phyloP scores from a whole-genome alignment of 768 basidiomycete species.

The Lactarius tabidus region DNA sequence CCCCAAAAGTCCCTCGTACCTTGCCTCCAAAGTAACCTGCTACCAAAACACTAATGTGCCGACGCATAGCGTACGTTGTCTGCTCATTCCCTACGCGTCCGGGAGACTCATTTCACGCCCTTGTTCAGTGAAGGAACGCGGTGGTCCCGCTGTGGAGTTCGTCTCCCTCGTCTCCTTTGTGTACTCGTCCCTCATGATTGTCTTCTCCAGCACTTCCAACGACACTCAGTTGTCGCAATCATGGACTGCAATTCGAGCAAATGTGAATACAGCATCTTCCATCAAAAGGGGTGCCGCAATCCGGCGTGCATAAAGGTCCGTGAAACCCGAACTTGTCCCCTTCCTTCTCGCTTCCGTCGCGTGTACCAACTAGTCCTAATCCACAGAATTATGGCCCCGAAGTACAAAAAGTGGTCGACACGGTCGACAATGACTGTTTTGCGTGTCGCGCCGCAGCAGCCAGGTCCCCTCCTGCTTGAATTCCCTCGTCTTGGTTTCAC shows the following conservation, averaged over 20 bases:
- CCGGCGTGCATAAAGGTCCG: constrained; percentile 56
- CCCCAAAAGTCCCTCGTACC: constrained; percentile 10
- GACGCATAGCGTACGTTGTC: constrained; percentile 64
- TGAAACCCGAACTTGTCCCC: background rate
- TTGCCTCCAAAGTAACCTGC: constrained; percentile 1
- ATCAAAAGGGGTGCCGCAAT: constrained; percentile 52
- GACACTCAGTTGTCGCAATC: constrained; percentile 68
- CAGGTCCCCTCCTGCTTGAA: constrained; percentile 25
- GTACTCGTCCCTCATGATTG: background rate
- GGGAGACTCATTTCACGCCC: constrained; percentile 21
- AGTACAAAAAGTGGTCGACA: constrained; percentile 64
- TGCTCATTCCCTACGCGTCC: background rate
- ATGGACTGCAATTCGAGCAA: constrained; percentile 63
- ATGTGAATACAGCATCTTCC: constrained; percentile 62
- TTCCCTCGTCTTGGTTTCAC: background rate
- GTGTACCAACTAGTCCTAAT: background rate
- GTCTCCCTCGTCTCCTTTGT: constrained; percentile 16
- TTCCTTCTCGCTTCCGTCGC: background rate
- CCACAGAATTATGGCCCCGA: constrained; percentile 62
- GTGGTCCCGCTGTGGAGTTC: constrained; percentile 68
- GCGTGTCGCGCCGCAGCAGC: constrained; percentile 60
- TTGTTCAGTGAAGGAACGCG: constrained; percentile 65
- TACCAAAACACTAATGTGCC: constrained; percentile 53
- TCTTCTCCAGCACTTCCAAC: constrained; percentile 64
- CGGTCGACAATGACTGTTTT: constrained; percentile 67